phyloP scores from a whole-genome alignment of 108 stramenopile genomes.

The Schizochytrium sp. region DNA sequence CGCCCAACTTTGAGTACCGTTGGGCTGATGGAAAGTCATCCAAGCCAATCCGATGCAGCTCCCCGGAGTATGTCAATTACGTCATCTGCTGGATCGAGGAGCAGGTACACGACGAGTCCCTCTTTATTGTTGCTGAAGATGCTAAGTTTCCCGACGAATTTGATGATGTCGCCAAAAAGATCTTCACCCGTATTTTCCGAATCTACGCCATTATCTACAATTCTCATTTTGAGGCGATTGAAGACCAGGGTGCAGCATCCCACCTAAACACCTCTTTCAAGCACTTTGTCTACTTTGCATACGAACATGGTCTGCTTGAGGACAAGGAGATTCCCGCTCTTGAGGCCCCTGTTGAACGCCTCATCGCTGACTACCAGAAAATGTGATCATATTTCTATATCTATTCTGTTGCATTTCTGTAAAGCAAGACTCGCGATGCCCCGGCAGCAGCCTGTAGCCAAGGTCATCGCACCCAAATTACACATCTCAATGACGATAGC shows the following conservation, averaged over 20 bases:
- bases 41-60: constrained; percentile 51
- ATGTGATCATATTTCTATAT: neutral
- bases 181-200: constrained; percentile 66
- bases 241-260: constrained; percentile 49
- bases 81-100: constrained; percentile 63
- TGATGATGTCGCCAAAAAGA: constrained; percentile 49
- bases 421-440: neutral
- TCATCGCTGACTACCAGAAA: constrained; percentile 3
- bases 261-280: constrained; percentile 69
- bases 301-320: constrained; percentile 62
- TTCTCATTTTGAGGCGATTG: constrained; percentile 56
- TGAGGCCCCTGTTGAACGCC: constrained; percentile 54
- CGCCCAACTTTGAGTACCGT: constrained; percentile 66
- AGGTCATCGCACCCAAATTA: no score
- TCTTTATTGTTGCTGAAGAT: constrained; percentile 35
- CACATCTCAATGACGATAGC: no score
- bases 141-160: constrained; percentile 62
- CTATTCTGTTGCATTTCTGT: neutral
- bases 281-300: constrained; percentile 63
- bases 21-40: constrained; percentile 63
- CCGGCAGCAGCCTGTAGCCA: neutral
- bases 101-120: constrained; percentile 61
- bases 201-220: constrained; percentile 66
- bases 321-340: constrained; percentile 56
- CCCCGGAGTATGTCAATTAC: constrained; percentile 63